phyloP scores from a whole-genome alignment of 306 rosid species.

The Amphicarpaea edgeworthii region DNA sequence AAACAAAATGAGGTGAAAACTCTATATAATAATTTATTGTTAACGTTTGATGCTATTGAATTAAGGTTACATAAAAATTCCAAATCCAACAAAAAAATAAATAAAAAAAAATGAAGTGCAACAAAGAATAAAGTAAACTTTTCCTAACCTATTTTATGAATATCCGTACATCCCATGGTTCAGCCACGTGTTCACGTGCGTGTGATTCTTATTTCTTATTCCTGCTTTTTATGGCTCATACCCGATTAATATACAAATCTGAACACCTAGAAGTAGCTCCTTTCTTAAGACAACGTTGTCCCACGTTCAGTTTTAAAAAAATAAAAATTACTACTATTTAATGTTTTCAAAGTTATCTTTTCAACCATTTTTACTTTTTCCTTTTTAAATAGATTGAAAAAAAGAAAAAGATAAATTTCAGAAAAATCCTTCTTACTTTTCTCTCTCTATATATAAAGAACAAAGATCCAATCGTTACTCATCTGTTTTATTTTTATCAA shows the following conservation, averaged over 20 bases:
- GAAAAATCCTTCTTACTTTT: not conserved
- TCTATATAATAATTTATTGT: not conserved
- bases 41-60: not conserved
- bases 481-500: too few relatives aligned
- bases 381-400: not conserved
- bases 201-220: not conserved
- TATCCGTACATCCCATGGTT: not conserved
- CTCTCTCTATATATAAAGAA: not conserved
- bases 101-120: not conserved
- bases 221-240: not conserved
- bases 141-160: not conserved
- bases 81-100: not conserved
- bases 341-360: not conserved
- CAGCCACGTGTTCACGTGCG: slow-evolving; percentile 5
- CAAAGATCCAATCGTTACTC: not conserved
- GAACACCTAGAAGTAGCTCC: not conserved
- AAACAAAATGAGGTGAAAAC: not conserved
- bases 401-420: not conserved
- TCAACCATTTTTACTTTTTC: not conserved
- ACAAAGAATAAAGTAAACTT: not conserved
- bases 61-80: not conserved
- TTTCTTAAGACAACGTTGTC: not conserved
- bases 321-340: not conserved
- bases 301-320: not conserved
- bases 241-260: not conserved